Evolutionary conservation across 371 early-diverging fungal species (phyloP).

Genomic region (Nematocida ausubeli): DNA sequence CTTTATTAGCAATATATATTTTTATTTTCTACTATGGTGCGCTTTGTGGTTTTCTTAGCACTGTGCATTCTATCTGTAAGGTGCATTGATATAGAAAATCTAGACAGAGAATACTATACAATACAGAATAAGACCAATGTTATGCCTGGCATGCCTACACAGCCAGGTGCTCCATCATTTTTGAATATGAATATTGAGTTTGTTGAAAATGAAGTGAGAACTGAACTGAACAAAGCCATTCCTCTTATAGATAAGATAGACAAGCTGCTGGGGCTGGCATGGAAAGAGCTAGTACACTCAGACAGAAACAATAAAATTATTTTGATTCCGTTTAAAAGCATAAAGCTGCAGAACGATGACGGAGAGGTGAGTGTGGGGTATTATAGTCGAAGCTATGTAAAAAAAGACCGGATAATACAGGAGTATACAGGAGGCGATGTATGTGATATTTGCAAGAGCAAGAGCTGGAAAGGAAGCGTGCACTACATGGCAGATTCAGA

Average conservation of each 20-base stretch:
- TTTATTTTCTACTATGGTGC: constrained; percentile 7
- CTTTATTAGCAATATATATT: background rate
- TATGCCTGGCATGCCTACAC: background rate
- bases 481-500: constrained; percentile 18
- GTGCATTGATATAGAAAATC: constrained; percentile 2
- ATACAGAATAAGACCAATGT: background rate
- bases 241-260: constrained; percentile 23
- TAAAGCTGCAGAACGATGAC: constrained; percentile 37
- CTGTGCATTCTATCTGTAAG: background rate
- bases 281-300: constrained; percentile 7
- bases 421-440: constrained; percentile 34
- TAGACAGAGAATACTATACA: constrained; percentile 34
- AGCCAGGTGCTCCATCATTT: background rate
- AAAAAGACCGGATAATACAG: constrained; percentile 24
- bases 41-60: constrained; percentile 12
- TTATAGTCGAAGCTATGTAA: constrained; percentile 5
- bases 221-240: background rate
- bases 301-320: constrained; percentile 41
- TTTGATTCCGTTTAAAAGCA: constrained; percentile 35
- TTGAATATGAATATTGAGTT: constrained; percentile 1
- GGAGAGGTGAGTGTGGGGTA: constrained; percentile 34
- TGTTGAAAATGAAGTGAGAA: background rate
- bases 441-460: constrained; percentile 50
- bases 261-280: constrained; percentile 1
- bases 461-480: constrained; percentile 34